phyloP scores from a whole-genome alignment of 176 grass and related monocot genomes.

The Bonia amplexicaulis region DNA sequence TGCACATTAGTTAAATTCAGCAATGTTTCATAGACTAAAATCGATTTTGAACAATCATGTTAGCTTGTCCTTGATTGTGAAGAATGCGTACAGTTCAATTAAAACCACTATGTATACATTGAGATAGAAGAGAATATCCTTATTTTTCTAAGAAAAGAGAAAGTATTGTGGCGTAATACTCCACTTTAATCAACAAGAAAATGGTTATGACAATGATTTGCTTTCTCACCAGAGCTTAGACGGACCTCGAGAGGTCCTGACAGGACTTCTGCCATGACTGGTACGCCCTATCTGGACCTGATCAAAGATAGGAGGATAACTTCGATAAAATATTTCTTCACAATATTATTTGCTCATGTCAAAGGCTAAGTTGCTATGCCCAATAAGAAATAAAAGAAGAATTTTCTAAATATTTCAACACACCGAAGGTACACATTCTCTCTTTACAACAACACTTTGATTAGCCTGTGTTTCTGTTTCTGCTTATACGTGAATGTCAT shows the following conservation, averaged over 20 bases:
- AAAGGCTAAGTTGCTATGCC: background rate
- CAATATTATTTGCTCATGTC: background rate
- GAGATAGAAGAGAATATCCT: background rate
- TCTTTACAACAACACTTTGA: background rate
- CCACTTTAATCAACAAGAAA: background rate
- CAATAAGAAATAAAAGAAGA: background rate
- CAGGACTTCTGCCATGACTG: constrained; percentile 71
- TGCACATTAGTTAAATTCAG: background rate
- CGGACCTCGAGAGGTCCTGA: constrained; percentile 54
- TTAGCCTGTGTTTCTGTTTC: background rate
- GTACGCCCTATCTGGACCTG: constrained; percentile 42
- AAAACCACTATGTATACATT: background rate
- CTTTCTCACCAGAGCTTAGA: constrained; percentile 45
- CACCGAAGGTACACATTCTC: background rate
- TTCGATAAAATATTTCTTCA: background rate
- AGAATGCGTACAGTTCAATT: background rate
- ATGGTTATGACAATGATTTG: background rate
- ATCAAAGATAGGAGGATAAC: constrained; percentile 19
- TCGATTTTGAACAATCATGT: background rate
- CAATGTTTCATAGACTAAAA: background rate
- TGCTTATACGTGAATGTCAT: background rate
- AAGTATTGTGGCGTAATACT: background rate
- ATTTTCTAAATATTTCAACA: background rate
- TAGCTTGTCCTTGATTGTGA: background rate
- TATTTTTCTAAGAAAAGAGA: background rate